Evolutionary conservation across 2,329 filamentous ascomycete species (phyloP).

Genomic region (Aureobasidium sp.): DNA sequence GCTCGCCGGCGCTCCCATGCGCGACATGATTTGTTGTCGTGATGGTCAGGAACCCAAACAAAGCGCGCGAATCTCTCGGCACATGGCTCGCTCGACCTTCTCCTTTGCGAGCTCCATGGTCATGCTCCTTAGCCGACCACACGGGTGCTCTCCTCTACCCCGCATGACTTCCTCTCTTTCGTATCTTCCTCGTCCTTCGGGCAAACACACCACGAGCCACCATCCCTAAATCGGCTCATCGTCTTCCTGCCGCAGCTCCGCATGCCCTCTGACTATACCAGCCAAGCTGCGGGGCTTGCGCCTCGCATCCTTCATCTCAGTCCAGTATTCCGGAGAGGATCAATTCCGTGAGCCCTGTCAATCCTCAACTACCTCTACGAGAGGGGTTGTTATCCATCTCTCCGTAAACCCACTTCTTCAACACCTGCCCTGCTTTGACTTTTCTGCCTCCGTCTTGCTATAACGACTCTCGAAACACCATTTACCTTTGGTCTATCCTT

Average conservation of each 20-base stretch:
- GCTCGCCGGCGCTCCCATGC: constrained; percentile 25
- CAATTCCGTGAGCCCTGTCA: background rate
- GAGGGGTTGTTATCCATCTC: background rate
- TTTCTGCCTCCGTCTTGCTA: background rate
- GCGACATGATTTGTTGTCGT: constrained; percentile 40
- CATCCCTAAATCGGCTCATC: background rate
- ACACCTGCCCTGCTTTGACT: background rate
- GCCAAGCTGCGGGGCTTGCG: constrained; percentile 13
- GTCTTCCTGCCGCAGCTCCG: background rate
- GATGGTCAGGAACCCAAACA: background rate
- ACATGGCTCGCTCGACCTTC: background rate
- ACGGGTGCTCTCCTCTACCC: background rate
- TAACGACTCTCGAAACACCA: background rate
- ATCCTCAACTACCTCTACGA: background rate
- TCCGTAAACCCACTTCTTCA: background rate
- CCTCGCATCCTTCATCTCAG: background rate
- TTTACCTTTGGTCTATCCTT: background rate
- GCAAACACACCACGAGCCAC: constrained; percentile 6
- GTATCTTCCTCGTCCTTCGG: background rate
- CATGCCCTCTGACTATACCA: background rate
- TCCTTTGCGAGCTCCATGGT: background rate
- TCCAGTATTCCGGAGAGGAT: background rate
- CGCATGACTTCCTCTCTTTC: background rate
- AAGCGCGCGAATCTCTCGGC: background rate
- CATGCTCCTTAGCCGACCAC: background rate